Evolutionary conservation across 2,329 filamentous ascomycete genomes (phyloP).

Genomic region (Botrytis byssoidea): DNA sequence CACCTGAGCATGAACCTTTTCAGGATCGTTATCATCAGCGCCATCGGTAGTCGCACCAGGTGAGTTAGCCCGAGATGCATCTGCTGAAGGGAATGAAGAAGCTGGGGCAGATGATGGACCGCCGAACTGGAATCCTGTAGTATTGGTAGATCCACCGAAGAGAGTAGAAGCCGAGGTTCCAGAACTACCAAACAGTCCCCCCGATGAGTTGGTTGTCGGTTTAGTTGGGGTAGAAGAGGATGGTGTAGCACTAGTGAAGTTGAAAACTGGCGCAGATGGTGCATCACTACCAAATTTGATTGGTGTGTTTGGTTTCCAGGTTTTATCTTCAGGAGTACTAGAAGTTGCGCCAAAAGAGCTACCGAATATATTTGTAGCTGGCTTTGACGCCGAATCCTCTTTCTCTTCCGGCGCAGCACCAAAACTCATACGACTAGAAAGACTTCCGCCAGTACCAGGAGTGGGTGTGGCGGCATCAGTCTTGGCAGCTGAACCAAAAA

Average conservation of each 20-base stretch:
- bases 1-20: conserved; percentile 62
- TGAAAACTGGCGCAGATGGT: conserved; percentile 27
- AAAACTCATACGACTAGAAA: conserved; percentile 57
- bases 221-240: conserved; percentile 29
- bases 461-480: conserved; percentile 40
- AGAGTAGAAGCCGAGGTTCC: conserved; percentile 21
- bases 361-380: conserved; percentile 28
- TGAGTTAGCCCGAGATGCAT: conserved; percentile 38
- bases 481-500: conserved; percentile 40
- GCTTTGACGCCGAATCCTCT: conserved; percentile 38
- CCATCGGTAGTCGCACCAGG: conserved; percentile 37
- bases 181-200: conserved; percentile 24
- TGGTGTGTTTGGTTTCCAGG: conserved; percentile 50
- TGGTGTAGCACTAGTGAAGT: conserved; percentile 22
- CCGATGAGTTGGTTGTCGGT: conserved; percentile 18
- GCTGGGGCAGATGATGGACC: conserved; percentile 31
- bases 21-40: conserved; percentile 48
- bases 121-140: conserved; percentile 33
- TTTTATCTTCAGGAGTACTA: conserved; percentile 43
- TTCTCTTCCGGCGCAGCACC: conserved; percentile 46
- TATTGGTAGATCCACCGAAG: conserved; percentile 21
- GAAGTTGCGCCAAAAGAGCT: conserved; percentile 29
- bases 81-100: conserved; percentile 37
- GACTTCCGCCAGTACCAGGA: conserved; percentile 43
- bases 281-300: conserved; percentile 44